Evolutionary conservation across 345 rosid species (phyloP), one percentile per base, ranked within the genome.

Genomic region (Cochlearia excelsa): DNA sequence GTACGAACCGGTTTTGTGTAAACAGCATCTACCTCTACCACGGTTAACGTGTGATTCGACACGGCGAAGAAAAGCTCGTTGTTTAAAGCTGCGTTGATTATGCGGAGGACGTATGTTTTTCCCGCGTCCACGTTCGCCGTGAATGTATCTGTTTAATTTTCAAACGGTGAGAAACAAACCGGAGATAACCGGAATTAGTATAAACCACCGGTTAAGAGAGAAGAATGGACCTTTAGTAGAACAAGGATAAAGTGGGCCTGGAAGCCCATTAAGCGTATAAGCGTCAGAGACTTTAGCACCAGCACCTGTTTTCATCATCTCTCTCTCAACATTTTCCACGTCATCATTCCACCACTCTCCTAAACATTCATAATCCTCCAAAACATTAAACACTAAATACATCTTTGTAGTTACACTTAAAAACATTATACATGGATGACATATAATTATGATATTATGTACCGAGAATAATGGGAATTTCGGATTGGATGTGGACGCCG

Each of bases 311-410:
- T 29, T 48, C 43, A 71, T 56, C 87, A 79, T 81, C 52, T 52
- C 73, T 7, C 31, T 59, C 70, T 82, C 88, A 37, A 84, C 78
- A 0, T 44, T 77, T 59, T 79, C 84, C 9, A 63, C 78, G 51
- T 84, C 84, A 42, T 16, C 57, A 37, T 82, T 82, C 86, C 86
- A 87, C 88, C 88, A 84, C 70, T 87, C 90, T 10, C 89, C 84
- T 84, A 73, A 16, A 35, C 6, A 38, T 41, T 41, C 11, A 41
- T 39, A 39, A 39, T 33, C 5, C 5, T 33, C 35, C 1, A 33
- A 33, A 3, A 33, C 5, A 33, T 33, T 33, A 3, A 33, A 33
- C 23, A 16, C 23, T 16, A 16, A 16, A 16, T 16, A 16, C 23
- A 16, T 16, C 23, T 16, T 16, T 16, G 23, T 16, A 16, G 23